Base-by-base conservation (phyloP, 805 yeast species). In the Lipomyces yamadae region DNA sequence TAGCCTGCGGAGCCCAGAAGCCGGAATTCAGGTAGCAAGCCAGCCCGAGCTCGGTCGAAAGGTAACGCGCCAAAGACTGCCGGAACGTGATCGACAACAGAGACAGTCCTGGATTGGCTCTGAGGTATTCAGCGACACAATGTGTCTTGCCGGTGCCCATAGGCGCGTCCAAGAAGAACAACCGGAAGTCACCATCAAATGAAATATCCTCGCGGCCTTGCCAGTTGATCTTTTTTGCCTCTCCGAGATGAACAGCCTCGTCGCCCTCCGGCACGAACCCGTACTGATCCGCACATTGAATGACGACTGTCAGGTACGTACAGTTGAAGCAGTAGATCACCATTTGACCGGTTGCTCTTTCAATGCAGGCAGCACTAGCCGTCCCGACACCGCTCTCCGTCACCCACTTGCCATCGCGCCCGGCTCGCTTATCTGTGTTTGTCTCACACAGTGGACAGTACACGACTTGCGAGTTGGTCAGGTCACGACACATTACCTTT, bases 141-240 rank as follows among this genome's bases (percentile, higher is more conserved):
- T 58, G 61, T 37, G 61, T 58, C 34, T 58, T 42, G 34, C 61
- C 52, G n/a, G 61, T 42, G 29, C 59, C 61, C 29, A 42, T 42
- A 18, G 48, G 55, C 34, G 54, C 48, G 54, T 58, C 61, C 54
- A 58, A 39, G 35, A 18, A 18, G 24, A 13, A 58, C 48, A 58
- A 24, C 13, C 61, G 59, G 30, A 39, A 32, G 15, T 54, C n/a
- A n/a, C n/a, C n/a, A 5, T 58, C 61, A 13, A 58, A 58, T 7
- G 60, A 24, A 13, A 58, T 37, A 35, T 58, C 61, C 34, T 4
- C 33, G 8, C 60, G 61, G 8, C 61, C 61, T 10, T 5, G 29
- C 54, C 34, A 37, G n/a, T n/a, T n/a, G n/a, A n/a, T n/a, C n/a
- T n/a, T n/a, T 6, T 58, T 58, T 4, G 32, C 34, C n/a, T 56